Conservation (phyloP, 2,329 filamentous ascomycete species). For the Diplocarpon mali region DNA sequence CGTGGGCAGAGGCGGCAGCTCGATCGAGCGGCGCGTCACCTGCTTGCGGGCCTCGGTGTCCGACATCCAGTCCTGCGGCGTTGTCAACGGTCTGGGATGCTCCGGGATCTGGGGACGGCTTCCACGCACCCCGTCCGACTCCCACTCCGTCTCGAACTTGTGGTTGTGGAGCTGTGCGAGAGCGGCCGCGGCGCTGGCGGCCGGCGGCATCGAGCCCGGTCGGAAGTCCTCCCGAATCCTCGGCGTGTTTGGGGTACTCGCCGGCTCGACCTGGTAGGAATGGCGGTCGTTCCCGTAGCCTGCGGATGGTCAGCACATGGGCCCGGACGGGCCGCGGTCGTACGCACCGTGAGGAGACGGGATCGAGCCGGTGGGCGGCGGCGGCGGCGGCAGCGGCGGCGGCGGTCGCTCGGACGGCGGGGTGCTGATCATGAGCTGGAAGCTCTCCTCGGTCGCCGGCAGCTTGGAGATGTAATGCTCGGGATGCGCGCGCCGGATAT, state of each 20-base stretch:
- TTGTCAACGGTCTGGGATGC: constrained; percentile 7
- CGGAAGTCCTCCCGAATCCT: constrained; percentile 57
- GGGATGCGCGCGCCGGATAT: constrained; percentile 92
- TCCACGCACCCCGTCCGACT: constrained; percentile 59
- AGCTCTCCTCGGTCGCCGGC: constrained; percentile 95
- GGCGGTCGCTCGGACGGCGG: constrained; percentile 46
- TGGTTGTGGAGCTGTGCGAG: constrained; percentile 77
- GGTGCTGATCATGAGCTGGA: constrained; percentile 89
- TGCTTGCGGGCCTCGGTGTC: constrained; percentile 56
- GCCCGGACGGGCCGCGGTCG: constrained; percentile 7
- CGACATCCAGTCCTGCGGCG: constrained; percentile 55
- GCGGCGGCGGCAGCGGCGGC: constrained; percentile 34
- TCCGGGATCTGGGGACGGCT: not conserved
- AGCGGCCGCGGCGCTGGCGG: constrained; percentile 72
- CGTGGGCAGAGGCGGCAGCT: constrained; percentile 57
- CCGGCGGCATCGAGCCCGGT: constrained; percentile 50
- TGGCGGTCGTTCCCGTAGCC: constrained; percentile 52
- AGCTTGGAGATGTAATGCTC: constrained; percentile 97
- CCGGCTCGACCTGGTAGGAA: constrained; percentile 55
- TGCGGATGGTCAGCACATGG: constrained; percentile 22
- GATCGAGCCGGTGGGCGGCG: constrained; percentile 22
- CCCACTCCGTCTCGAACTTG: constrained; percentile 66
- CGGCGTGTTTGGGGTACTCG: constrained; percentile 56
- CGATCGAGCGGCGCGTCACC: constrained; percentile 52
- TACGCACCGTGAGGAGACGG: constrained; percentile 22